A percentile compares a stretch with the other conserved stretches of the same genome.
phyloP scores from a whole-genome alignment of 2,329 filamentous ascomycete species.

The Epichloe aotearoae region DNA sequence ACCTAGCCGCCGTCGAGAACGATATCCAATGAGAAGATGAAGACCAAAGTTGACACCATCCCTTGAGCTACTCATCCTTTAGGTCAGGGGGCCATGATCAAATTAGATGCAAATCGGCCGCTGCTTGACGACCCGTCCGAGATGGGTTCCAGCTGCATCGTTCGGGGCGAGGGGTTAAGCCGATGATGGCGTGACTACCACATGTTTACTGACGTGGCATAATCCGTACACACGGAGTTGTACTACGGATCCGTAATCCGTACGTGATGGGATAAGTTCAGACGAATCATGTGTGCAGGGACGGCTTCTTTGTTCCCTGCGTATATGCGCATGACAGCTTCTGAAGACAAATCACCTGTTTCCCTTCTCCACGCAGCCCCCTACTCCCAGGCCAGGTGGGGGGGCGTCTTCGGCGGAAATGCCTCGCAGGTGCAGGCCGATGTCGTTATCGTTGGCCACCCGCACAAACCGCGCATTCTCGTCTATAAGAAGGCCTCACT shows the following conservation, averaged over 20 bases:
- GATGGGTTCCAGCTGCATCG: no score
- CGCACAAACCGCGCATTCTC: slow-evolving; percentile 5
- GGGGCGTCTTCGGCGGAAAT: background rate
- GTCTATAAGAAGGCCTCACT: slow-evolving; percentile 13
- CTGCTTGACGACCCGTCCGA: no score
- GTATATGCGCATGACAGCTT: background rate
- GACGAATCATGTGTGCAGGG: background rate
- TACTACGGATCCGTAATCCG: no score
- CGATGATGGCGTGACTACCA: background rate
- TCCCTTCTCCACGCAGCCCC: background rate
- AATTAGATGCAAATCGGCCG: no score
- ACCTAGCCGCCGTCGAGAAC: no score
- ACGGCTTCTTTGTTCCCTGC: background rate
- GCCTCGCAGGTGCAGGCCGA: background rate
- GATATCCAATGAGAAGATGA: no score
- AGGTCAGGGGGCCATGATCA: no score
- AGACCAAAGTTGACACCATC: no score
- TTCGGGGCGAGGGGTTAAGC: background rate
- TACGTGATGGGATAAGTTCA: background rate
- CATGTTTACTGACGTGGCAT: background rate
- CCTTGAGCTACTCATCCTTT: no score
- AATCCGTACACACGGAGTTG: no score
- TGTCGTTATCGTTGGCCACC: background rate
- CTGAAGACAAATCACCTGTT: background rate
- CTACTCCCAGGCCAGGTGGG: background rate